Base-by-base conservation (phyloP, 495 filamentous ascomycete genomes). In the Tuber microsphaerosporum region DNA sequence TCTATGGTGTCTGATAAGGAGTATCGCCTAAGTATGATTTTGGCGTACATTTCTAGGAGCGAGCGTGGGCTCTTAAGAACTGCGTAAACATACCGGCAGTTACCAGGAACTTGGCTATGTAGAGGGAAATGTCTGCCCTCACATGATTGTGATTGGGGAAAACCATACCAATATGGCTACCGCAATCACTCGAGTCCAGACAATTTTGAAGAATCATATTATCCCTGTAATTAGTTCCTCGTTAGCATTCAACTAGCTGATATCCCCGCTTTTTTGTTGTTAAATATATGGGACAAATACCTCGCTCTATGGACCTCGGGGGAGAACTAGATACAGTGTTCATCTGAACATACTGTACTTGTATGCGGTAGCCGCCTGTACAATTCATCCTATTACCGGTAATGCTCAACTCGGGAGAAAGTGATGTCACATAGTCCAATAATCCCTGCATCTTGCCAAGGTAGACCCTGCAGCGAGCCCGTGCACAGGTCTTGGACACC, bases 331-430 rank as follows among this genome's bases (percentile, higher is more conserved):
- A 22, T 16, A 14, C 56, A 0, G 2, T 12, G 56, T 65, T 65
- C 56, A 34, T 65, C 26, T 65, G 56, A 65, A 65, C 31, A 65
- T 34, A 65, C 12, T 65, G 56, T 34, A 65, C 56, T 61, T n/a
- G 5, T 34, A 1, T 8, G 56, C 2, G 8, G 22, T 26, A 56
- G 26, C 51, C 1, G 8, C 51, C 51, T 5, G 31, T 65, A 65
- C 56, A 34, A 65, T 65, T 65, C 56, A 14, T 65, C 56, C 56
- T 12, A 65, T 65, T 65, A n/a, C n/a, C n/a, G n/a, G n/a, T n/a
- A 14, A 65, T 65, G 5, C 26, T 16, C 56, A 65, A 34, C 56
- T 31, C 14, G 56, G 26, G 17, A 0, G 26, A 7, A 34, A 65
- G 12, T 65, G 56, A 65, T 65, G 56, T 65, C 56, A 65, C 26